A percentile compares a stretch with the other conserved stretches of the same genome.
Evolutionary conservation across 179 eudicot species (phyloP).

Genomic region (Beta lomatogona): DNA sequence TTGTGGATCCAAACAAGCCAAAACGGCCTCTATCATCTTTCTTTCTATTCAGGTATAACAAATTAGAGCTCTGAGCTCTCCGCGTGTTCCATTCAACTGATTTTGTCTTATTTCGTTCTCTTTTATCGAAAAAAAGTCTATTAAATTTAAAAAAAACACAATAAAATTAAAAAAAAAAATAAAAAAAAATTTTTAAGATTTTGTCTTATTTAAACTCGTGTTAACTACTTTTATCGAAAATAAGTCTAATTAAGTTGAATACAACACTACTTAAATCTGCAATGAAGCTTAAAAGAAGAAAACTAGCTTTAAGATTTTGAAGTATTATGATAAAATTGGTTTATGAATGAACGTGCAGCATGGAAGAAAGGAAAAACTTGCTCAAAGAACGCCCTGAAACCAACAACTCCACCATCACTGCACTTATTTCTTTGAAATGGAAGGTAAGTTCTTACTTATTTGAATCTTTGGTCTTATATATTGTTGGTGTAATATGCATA

Average conservation of each 20-base stretch:
- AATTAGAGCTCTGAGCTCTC: not conserved
- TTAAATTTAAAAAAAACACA: too few relatives aligned
- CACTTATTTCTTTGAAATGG: constrained; percentile 84
- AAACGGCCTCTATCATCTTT: constrained; percentile 86
- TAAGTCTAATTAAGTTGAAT: too few relatives aligned
- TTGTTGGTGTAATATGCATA: not conserved
- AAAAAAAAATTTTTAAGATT: too few relatives aligned
- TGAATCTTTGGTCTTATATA: not conserved
- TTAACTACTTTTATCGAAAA: too few relatives aligned
- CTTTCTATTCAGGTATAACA: constrained; percentile 61
- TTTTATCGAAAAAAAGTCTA: too few relatives aligned
- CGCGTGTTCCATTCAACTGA: too few relatives aligned
- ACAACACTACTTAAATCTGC: too few relatives aligned
- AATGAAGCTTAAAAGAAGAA: not conserved
- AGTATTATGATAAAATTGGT: not conserved
- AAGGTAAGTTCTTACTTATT: constrained; percentile 41
- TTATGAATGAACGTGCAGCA: constrained; percentile 39
- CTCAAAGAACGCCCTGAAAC: constrained; percentile 61
- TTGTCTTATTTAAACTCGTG: too few relatives aligned
- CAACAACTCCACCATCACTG: constrained; percentile 59
- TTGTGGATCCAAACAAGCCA: constrained; percentile 82
- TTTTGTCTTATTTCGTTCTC: too few relatives aligned
- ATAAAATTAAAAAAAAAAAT: too few relatives aligned
- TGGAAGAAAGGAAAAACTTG: constrained; percentile 72
- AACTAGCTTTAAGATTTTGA: not conserved